Base-by-base conservation (phyloP, 306 rosid genomes). In the Casuarina cunninghamiana region DNA sequence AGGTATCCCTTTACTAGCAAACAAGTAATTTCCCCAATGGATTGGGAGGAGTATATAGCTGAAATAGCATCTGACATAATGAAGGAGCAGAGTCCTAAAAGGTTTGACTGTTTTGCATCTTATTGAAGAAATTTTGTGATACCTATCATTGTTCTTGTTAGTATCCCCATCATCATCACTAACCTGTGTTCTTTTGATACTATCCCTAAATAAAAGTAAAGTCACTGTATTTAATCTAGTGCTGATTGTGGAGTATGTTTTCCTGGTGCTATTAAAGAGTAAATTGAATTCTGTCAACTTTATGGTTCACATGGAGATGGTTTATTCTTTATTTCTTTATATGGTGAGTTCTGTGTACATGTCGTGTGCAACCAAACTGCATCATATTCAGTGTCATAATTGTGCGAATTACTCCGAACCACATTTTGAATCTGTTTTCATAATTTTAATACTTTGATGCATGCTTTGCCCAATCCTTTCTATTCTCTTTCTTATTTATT, bases 71-170 rank as follows among this genome's bases (percentile, higher is more conserved):
- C 97, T 76, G 98, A 92, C 84, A 88, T 95, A 85, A 88, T 95
- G 98, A 92, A 91, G 81, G 98, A 95, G 83, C 98, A 95, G 86
- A 92, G 98, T 79, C 98, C 97, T 2, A 89, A 92, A 85, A 95
- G 98, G 98, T 94, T 80, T 72, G 73, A 44, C 12, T 74, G 77
- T 45, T 54, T 13, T 53, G 62, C 70, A 21, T 50, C 38, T 42
- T 48, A 26, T 61, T 73, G 6, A 42, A 54, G 51, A 80, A 35
- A 35, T 69, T 2, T 69, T 78, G 16, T 78, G 16, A 72, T 58
- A 16, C 26, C 49, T 66, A 63, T 63, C 69, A 0, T 41, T 66
- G 21, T 43, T 21, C 1, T 35, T 58, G 65, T 26, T 12, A 42
- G 46, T 66, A 8, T 17, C 69, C 4, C 41, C n/a, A 17, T 57